Evolutionary conservation across 1,284 basidiomycete genomes (phyloP).

Genomic region (Ganoderma sinense): DNA sequence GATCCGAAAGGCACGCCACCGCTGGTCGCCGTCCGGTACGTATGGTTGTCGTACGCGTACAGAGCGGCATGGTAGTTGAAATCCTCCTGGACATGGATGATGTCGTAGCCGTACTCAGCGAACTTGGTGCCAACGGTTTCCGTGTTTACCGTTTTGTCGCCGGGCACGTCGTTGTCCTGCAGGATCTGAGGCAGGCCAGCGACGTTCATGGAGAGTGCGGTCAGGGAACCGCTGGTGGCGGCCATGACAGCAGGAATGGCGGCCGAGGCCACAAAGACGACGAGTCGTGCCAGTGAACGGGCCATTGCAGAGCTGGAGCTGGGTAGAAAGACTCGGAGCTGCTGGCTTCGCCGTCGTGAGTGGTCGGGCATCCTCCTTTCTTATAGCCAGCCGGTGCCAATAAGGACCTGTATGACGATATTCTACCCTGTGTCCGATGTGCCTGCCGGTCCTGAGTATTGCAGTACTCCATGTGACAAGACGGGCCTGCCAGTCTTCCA

Average conservation of each 20-base stretch:
- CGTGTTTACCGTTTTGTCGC: slow-evolving; percentile 23
- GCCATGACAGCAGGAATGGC: not conserved
- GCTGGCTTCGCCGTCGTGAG: not conserved
- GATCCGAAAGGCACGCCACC: slow-evolving; percentile 18
- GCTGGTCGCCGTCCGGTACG: slow-evolving; percentile 22
- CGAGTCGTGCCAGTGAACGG: not conserved
- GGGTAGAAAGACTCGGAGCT: not conserved
- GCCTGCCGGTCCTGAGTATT: not conserved
- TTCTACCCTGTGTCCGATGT: not conserved
- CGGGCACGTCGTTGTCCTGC: slow-evolving; percentile 9
- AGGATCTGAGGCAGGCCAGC: slow-evolving; percentile 22
- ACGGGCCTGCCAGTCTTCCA: not conserved
- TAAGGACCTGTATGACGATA: not conserved
- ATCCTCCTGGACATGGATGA: slow-evolving; percentile 25
- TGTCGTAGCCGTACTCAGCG: slow-evolving; percentile 9
- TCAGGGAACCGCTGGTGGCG: slow-evolving; percentile 6
- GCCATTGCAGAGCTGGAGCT: not conserved
- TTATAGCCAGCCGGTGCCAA: not conserved
- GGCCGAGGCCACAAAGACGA: not conserved
- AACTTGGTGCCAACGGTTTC: slow-evolving; percentile 13
- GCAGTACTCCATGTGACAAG: not conserved
- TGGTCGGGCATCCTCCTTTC: not conserved
- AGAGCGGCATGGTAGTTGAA: slow-evolving; percentile 25
- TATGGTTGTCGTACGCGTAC: slow-evolving; percentile 19
- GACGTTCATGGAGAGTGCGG: slow-evolving; percentile 18